phyloP scores from a whole-genome alignment of 2,329 filamentous ascomycete genomes.

The Neofusicoccum cordaticola region DNA sequence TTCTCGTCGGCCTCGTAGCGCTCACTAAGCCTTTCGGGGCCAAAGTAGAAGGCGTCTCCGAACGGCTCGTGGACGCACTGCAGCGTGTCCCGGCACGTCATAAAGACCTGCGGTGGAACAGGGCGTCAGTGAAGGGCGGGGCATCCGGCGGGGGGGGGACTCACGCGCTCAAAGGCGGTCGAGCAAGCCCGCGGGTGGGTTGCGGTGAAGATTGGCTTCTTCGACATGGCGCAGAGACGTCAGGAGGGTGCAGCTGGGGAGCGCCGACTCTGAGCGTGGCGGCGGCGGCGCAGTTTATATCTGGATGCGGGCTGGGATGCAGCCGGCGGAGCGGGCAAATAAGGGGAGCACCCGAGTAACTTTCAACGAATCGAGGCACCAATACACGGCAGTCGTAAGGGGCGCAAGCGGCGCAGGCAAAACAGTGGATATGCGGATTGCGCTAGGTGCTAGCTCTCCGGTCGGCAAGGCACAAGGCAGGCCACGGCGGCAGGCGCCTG shows the following conservation, averaged over 20 bases:
- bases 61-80: constrained; percentile 92
- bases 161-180: constrained; percentile 92
- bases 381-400: not conserved
- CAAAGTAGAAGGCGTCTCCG: constrained; percentile 94
- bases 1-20: constrained; percentile 72
- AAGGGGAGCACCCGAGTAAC: not conserved
- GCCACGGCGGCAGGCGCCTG: not conserved
- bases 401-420: constrained; percentile 6
- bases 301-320: not conserved
- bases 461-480: constrained; percentile 4
- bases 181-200: constrained; percentile 95
- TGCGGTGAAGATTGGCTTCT: constrained; percentile 83
- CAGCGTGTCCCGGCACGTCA: constrained; percentile 82
- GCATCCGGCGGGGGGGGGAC: constrained; percentile 25
- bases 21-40: constrained; percentile 78
- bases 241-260: not conserved
- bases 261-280: not conserved
- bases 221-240: constrained; percentile 56
- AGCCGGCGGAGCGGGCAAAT: not conserved
- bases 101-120: constrained; percentile 64
- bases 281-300: not conserved
- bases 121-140: constrained; percentile 18
- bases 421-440: constrained; percentile 6
- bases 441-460: constrained; percentile 9
- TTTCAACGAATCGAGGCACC: not conserved